Conservation (phyloP, 257 asterid species). For the Paulownia fortunei region DNA sequence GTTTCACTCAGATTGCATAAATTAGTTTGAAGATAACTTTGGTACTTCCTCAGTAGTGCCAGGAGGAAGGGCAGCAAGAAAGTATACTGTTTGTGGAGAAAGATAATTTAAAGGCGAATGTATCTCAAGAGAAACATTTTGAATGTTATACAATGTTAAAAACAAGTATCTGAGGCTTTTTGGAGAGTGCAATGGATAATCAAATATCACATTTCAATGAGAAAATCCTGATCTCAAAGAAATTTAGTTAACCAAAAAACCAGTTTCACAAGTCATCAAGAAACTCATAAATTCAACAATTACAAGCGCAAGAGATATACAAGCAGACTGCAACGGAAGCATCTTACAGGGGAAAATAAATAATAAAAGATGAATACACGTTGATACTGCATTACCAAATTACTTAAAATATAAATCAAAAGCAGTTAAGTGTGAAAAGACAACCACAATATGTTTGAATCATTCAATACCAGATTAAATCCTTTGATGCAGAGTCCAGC, state of each 20-base stretch:
- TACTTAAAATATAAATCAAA: conserved; percentile 2
- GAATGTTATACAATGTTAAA: neutral
- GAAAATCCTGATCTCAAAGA: conserved; percentile 6
- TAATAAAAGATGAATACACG: neutral
- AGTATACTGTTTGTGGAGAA: neutral
- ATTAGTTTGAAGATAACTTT: neutral
- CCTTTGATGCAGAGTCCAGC: conserved; percentile 46
- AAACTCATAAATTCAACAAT: neutral
- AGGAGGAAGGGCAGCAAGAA: neutral
- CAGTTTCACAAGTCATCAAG: conserved; percentile 9
- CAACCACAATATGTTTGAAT: neutral
- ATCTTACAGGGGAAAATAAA: neutral
- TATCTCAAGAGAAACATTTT: neutral
- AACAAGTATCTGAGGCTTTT: neutral
- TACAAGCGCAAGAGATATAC: neutral
- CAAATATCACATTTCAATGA: neutral
- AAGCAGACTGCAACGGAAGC: neutral
- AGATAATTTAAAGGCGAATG: neutral
- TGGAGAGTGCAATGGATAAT: neutral
- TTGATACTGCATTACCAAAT: neutral
- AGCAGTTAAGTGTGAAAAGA: conserved; percentile 10
- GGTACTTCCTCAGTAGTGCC: too few relatives aligned
- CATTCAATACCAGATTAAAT: conserved; percentile 67
- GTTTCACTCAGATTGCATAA: neutral
- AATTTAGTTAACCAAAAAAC: conserved; percentile 8